These are phyloP conservation scores for Clonostachys rosea DNA, from an alignment of 2,329 filamentous ascomycete genomes.

Conservation along the genomic window DNA sequence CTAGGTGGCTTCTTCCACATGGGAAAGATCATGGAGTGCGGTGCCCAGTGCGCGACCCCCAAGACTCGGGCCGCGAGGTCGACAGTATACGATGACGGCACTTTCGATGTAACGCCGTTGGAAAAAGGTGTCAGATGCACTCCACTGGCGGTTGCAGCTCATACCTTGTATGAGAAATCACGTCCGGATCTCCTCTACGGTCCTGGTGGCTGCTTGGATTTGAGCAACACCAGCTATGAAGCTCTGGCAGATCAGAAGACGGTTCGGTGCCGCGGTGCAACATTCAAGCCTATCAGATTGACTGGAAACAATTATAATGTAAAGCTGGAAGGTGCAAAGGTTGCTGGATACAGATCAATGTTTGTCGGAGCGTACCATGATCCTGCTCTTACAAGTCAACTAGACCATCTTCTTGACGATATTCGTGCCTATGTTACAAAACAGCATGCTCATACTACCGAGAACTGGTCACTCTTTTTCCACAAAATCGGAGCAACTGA, in stretches of 20 bases:
- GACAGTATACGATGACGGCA: slow-evolving; percentile 29
- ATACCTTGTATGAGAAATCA: slow-evolving; percentile 50
- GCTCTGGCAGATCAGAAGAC: slow-evolving; percentile 10
- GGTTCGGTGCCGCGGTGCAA: slow-evolving; percentile 1
- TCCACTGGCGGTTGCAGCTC: slow-evolving; percentile 42
- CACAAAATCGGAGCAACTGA: slow-evolving; percentile 29
- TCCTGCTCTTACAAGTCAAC: slow-evolving; percentile 23
- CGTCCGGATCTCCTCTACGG: slow-evolving; percentile 43
- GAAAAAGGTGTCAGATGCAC: slow-evolving; percentile 34
- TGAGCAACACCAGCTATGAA: slow-evolving; percentile 30
- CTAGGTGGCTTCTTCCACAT: slow-evolving; percentile 34
- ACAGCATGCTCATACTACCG: slow-evolving; percentile 2
- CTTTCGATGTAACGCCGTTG: slow-evolving; percentile 40
- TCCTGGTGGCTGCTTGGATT: slow-evolving; percentile 42
- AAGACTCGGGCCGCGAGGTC: slow-evolving; percentile 36
- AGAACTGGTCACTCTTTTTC: slow-evolving; percentile 15
- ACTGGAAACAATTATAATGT: slow-evolving; percentile 26
- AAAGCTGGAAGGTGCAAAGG: slow-evolving; percentile 38
- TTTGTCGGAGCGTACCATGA: slow-evolving; percentile 27
- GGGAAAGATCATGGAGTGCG: slow-evolving; percentile 52
- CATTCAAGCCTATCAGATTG: slow-evolving; percentile 17
- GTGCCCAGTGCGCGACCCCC: slow-evolving; percentile 38
- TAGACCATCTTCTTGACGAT: slow-evolving; percentile 19
- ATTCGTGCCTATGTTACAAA: slow-evolving; percentile 8
- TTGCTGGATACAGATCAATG: slow-evolving; percentile 33